Conservation (phyloP, 2,329 filamentous ascomycete species). For the Aureobasidium uvarum region DNA sequence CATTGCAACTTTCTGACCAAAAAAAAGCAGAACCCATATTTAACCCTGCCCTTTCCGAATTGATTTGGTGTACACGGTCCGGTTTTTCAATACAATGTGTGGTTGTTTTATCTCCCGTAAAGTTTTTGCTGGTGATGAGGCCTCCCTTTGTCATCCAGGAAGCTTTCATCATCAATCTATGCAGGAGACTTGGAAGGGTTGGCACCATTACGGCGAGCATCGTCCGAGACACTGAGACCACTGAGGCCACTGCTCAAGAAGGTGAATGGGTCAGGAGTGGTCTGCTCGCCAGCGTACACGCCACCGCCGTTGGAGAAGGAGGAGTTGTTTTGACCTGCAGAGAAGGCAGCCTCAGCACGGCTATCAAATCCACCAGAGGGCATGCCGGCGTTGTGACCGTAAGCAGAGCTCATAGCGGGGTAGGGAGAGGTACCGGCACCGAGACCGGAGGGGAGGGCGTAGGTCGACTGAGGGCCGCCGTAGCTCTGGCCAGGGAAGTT, state of each 20-base stretch:
- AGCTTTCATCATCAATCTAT: conserved; percentile 2
- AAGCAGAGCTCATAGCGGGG: conserved; percentile 78
- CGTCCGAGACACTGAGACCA: conserved; percentile 64
- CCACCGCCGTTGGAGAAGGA: conserved; percentile 62
- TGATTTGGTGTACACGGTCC: conserved; percentile 22
- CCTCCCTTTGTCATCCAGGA: background rate
- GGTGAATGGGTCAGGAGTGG: conserved; percentile 72
- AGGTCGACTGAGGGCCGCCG: conserved; percentile 82
- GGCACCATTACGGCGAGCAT: conserved; percentile 44
- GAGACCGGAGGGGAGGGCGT: conserved; percentile 81
- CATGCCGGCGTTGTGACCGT: conserved; percentile 70
- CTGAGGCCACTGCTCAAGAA: conserved; percentile 74
- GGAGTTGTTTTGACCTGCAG: conserved; percentile 58
- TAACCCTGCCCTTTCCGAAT: conserved; percentile 10
- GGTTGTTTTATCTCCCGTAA: background rate
- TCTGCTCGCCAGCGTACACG: conserved; percentile 43
- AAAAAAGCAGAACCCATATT: conserved; percentile 18
- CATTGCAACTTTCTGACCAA: conserved; percentile 25
- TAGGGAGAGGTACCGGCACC: conserved; percentile 77
- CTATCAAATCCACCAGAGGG: conserved; percentile 90
- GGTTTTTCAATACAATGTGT: conserved; percentile 17
- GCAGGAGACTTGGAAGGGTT: conserved; percentile 29
- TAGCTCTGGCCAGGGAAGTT: conserved; percentile 72
- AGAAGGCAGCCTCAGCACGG: conserved; percentile 91
- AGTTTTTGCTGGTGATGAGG: background rate